phyloP scores from a whole-genome alignment of 139 green algal species.

The Tetradesmus lagerheimii region DNA sequence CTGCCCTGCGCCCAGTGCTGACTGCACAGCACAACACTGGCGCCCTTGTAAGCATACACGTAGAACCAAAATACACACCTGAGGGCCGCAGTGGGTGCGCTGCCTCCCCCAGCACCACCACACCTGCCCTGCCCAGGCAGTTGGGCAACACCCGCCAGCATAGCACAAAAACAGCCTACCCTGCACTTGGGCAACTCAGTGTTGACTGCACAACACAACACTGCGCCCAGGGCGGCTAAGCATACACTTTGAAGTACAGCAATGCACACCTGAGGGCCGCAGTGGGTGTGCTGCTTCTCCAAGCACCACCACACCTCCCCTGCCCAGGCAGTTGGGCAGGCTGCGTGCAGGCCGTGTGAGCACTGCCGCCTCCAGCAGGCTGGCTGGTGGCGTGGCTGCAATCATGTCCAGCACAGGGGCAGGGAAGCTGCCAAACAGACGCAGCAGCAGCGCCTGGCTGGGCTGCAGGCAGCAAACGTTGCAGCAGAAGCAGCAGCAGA shows the following conservation, averaged over 20 bases:
- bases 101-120: conserved; percentile 38
- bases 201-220: too few relatives aligned
- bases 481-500: not conserved
- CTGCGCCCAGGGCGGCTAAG: too few relatives aligned
- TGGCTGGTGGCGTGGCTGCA: not conserved
- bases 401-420: conserved; percentile 39
- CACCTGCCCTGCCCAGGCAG: conserved; percentile 1
- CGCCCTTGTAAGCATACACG: too few relatives aligned
- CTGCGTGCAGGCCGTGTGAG: not conserved
- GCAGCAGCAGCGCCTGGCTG: conserved; percentile 12
- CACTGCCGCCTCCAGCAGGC: conserved; percentile 14
- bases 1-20: too few relatives aligned
- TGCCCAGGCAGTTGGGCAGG: conserved; percentile 20
- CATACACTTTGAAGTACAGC: too few relatives aligned
- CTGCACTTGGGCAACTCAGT: too few relatives aligned
- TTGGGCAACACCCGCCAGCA: not conserved
- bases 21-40: too few relatives aligned
- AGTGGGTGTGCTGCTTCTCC: conserved; percentile 37
- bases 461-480: not conserved
- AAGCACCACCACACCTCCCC: conserved; percentile 16
- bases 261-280: conserved; percentile 5
- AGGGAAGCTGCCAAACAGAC: conserved; percentile 20
- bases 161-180: too few relatives aligned
- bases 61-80: not conserved
- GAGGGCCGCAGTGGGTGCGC: conserved; percentile 27